Conservation (phyloP, 2,329 filamentous ascomycete species). For the Stemphylium vesicarium region DNA sequence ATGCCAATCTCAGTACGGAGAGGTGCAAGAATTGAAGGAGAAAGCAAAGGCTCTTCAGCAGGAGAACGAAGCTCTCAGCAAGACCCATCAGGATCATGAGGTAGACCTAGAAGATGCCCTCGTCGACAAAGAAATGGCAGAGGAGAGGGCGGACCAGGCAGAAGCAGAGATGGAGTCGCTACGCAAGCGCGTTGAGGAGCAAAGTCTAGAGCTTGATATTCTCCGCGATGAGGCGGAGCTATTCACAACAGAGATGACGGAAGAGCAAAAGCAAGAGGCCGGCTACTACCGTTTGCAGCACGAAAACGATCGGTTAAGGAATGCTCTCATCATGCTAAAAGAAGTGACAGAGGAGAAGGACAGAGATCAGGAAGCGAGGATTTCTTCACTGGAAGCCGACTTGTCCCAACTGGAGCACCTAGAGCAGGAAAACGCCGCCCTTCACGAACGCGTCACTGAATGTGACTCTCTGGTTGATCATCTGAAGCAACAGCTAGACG, state of each 20-base stretch:
- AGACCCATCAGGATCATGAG: slow-evolving; percentile 82
- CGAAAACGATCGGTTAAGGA: slow-evolving; percentile 84
- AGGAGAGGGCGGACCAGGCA: slow-evolving; percentile 84
- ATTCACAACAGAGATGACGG: slow-evolving; percentile 80
- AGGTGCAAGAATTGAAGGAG: slow-evolving; percentile 77
- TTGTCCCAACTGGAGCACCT: slow-evolving; percentile 43
- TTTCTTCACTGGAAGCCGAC: slow-evolving; percentile 50
- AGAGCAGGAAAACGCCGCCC: slow-evolving; percentile 68
- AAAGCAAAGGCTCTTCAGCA: slow-evolving; percentile 77
- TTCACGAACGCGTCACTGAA: slow-evolving; percentile 74
- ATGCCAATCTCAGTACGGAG: slow-evolving; percentile 82
- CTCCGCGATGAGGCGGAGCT: slow-evolving; percentile 86
- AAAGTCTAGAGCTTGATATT: slow-evolving; percentile 87
- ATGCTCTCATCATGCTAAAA: slow-evolving; percentile 81
- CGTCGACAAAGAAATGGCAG: slow-evolving; percentile 93
- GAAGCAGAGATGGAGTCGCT: slow-evolving; percentile 81
- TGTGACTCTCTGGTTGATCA: slow-evolving; percentile 81
- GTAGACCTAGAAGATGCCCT: slow-evolving; percentile 83
- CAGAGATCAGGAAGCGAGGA: slow-evolving; percentile 68
- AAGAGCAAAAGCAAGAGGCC: slow-evolving; percentile 84
- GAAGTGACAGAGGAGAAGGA: slow-evolving; percentile 89
- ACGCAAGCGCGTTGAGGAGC: slow-evolving; percentile 78
- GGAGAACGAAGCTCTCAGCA: slow-evolving; percentile 72
- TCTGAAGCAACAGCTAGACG: slow-evolving; percentile 88
- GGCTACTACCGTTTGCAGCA: slow-evolving; percentile 92